Evolutionary conservation across 1,284 basidiomycete species (phyloP).

Genomic region (Tetrapyrgos nigripes): DNA sequence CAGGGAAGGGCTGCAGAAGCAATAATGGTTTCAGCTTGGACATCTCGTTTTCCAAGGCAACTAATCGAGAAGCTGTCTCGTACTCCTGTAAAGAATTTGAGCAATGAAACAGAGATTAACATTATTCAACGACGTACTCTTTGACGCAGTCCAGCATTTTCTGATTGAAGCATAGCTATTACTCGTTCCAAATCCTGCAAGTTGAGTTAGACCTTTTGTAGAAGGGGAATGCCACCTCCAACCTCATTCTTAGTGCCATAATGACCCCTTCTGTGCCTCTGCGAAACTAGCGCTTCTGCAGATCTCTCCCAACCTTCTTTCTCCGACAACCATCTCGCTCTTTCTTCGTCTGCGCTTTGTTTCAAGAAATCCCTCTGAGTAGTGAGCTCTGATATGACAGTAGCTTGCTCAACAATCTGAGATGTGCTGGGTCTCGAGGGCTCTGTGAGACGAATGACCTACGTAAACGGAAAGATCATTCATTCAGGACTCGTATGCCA

Average conservation of each 20-base stretch:
- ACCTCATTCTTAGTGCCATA: conserved; percentile 51
- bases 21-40: conserved; percentile 60
- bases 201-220: neutral
- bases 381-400: conserved; percentile 59
- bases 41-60: conserved; percentile 58
- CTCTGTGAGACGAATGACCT: conserved; percentile 61
- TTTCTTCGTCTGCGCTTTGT: conserved; percentile 57
- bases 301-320: conserved; percentile 64
- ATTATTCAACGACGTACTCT: conserved; percentile 50
- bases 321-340: conserved; percentile 64
- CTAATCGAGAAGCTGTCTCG: conserved; percentile 50
- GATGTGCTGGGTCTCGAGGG: conserved; percentile 42
- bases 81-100: conserved; percentile 42
- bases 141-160: conserved; percentile 60
- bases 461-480: conserved; percentile 14
- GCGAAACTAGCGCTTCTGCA: conserved; percentile 65
- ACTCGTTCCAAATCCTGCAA: conserved; percentile 59
- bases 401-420: conserved; percentile 67
- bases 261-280: conserved; percentile 44
- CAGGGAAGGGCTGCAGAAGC: conserved; percentile 55
- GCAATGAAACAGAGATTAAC: conserved; percentile 7
- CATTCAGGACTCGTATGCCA: conserved; percentile 6
- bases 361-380: conserved; percentile 65
- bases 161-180: conserved; percentile 51
- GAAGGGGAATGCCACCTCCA: conserved; percentile 15